A percentile compares a stretch with the other conserved stretches of the same genome.
These are phyloP conservation scores for Candida glucosophila DNA, from an alignment of 1,139 yeast species.

Conservation along the genomic window DNA sequence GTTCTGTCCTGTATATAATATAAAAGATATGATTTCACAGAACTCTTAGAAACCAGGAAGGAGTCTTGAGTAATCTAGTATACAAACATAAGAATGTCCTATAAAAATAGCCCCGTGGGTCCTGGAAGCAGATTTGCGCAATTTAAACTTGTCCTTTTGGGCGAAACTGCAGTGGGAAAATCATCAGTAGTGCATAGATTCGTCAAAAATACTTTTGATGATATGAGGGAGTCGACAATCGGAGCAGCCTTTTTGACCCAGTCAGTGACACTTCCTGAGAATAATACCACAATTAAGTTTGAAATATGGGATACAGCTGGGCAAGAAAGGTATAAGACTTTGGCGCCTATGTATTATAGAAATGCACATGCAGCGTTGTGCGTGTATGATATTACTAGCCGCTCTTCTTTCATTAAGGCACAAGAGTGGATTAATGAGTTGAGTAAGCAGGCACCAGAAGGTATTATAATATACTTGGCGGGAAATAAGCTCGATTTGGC, in stretches of 20 bases:
- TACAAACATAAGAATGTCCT: constrained; percentile 4
- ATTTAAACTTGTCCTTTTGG: constrained; percentile 37
- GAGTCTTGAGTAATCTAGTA: too few species aligned
- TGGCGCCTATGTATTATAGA: constrained; percentile 43
- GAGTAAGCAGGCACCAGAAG: constrained; percentile 80
- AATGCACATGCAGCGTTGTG: constrained; percentile 35
- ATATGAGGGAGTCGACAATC: constrained; percentile 87
- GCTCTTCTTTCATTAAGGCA: constrained; percentile 74
- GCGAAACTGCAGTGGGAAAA: constrained; percentile 44
- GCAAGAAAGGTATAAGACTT: constrained; percentile 38
- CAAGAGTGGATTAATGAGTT: constrained; percentile 95
- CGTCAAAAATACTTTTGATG: constrained; percentile 77
- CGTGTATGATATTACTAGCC: constrained; percentile 26
- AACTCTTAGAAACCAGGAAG: too few species aligned
- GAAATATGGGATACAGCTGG: constrained; percentile 49
- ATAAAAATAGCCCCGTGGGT: constrained; percentile 2
- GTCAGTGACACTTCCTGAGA: constrained; percentile 44
- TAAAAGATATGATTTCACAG: too few species aligned
- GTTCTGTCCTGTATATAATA: too few species aligned
- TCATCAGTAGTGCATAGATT: constrained; percentile 39
- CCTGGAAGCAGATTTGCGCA: constrained; percentile 22
- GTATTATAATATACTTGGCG: constrained; percentile 77
- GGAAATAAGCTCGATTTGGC: constrained; percentile 80
- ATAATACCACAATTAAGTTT: constrained; percentile 30
- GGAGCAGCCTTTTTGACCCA: constrained; percentile 98